Evolutionary conservation across 2,329 filamentous ascomycete species (phyloP).

Genomic region (Phyllachora maydis): DNA sequence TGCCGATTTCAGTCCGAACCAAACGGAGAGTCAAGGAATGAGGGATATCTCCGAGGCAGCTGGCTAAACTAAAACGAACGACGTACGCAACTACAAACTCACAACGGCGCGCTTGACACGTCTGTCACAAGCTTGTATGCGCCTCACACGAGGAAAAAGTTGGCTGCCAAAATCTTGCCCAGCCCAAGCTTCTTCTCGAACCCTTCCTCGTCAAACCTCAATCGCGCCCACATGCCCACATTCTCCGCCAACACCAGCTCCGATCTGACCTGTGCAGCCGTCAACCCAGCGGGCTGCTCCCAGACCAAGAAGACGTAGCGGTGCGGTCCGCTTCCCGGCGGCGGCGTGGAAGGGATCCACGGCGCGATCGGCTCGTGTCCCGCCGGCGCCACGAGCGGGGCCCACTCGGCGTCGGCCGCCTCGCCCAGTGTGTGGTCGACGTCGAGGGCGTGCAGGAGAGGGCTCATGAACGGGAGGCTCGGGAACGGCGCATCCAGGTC

Average conservation of each 20-base stretch:
- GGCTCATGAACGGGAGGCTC: constrained; percentile 17
- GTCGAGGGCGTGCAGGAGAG: constrained; percentile 25
- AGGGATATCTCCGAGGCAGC: no score
- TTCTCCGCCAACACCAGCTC: constrained; percentile 13
- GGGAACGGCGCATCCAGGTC: constrained; percentile 26
- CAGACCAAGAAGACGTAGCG: constrained; percentile 27
- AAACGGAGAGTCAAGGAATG: background rate
- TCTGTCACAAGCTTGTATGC: no score
- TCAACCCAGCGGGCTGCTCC: constrained; percentile 20
- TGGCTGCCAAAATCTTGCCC: constrained; percentile 6
- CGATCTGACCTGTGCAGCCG: constrained; percentile 9
- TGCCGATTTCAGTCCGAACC: constrained; percentile 1
- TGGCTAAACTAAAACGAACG: no score
- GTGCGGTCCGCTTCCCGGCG: constrained; percentile 21
- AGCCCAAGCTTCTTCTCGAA: constrained; percentile 12
- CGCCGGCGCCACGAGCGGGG: constrained; percentile 1
- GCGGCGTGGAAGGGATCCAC: constrained; percentile 24
- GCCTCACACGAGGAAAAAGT: constrained; percentile 5
- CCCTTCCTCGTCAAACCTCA: constrained; percentile 19
- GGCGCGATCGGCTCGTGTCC: constrained; percentile 9
- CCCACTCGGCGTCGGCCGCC: constrained; percentile 1
- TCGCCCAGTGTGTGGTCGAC: constrained; percentile 12
- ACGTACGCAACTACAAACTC: no score
- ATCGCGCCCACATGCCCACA: constrained; percentile 14
- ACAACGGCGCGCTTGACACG: no score